Percentiles rank a stretch among this genome's conserved stretches.
These are phyloP conservation scores for Penicillium desertorum DNA, from an alignment of 495 filamentous ascomycete species.

Conservation along the genomic window DNA sequence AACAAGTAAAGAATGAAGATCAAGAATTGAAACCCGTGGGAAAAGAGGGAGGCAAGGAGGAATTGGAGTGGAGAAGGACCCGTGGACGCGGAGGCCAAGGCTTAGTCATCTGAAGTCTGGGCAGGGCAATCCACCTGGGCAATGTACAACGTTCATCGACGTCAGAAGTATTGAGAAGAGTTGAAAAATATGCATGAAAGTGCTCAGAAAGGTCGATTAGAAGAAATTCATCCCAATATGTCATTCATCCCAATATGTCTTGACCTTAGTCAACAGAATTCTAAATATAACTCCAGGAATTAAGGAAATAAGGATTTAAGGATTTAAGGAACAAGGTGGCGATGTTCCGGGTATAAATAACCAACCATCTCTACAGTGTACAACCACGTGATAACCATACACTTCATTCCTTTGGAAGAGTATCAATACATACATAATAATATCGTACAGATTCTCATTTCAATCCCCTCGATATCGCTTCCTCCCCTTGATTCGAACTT, in stretches of 20 bases:
- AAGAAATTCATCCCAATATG: too few relatives aligned
- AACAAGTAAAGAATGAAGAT: conserved; percentile 13
- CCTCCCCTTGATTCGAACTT: not conserved
- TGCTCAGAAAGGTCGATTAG: too few relatives aligned
- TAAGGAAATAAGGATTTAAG: too few relatives aligned
- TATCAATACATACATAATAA: not conserved
- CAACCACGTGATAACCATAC: not conserved
- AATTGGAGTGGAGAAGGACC: conserved; percentile 27
- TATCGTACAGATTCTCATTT: not conserved
- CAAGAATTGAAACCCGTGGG: conserved; percentile 18
- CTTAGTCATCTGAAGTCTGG: conserved; percentile 21
- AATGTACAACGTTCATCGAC: not conserved
- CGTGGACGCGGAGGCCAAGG: conserved; percentile 18
- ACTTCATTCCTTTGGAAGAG: not conserved
- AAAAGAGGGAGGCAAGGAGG: conserved; percentile 15
- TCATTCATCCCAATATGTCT: too few relatives aligned
- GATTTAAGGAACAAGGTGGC: not conserved
- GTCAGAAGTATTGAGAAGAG: not conserved
- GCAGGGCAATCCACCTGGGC: too few relatives aligned
- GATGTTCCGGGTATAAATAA: not conserved
- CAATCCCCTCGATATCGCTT: not conserved
- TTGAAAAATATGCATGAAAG: not conserved
- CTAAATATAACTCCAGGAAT: too few relatives aligned
- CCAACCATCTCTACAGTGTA: not conserved
- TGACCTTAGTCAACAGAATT: too few relatives aligned